Conservation (phyloP, 1,139 yeast species). For the Debaryomyces robertsiae region DNA sequence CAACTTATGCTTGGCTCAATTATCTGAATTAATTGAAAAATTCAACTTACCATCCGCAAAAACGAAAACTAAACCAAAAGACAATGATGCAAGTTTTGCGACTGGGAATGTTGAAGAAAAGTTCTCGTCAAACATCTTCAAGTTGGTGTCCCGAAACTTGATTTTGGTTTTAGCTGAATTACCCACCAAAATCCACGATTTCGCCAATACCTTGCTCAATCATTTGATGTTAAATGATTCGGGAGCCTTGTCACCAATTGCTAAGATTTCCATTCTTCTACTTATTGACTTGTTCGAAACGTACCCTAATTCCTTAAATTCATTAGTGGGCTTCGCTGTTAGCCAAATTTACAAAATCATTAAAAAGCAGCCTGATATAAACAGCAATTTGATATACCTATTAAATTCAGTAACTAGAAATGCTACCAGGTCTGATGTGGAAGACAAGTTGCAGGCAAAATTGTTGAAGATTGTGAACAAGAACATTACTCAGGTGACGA, state of each 20-base stretch:
- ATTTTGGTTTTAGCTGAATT: slow-evolving; percentile 31
- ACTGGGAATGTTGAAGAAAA: slow-evolving; percentile 9
- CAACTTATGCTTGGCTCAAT: slow-evolving; percentile 20
- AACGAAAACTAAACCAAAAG: slow-evolving; percentile 18
- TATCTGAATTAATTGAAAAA: slow-evolving; percentile 23
- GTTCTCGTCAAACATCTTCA: slow-evolving; percentile 29
- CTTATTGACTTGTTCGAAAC: slow-evolving; percentile 43
- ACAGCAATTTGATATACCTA: slow-evolving; percentile 34
- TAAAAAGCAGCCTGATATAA: slow-evolving; percentile 36
- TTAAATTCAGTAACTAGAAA: slow-evolving; percentile 38
- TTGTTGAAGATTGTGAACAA: slow-evolving; percentile 37
- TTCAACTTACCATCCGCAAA: slow-evolving; percentile 15
- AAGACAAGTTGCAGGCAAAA: slow-evolving; percentile 44
- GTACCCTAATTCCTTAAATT: slow-evolving; percentile 41
- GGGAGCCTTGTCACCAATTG: slow-evolving; percentile 22
- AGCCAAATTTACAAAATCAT: slow-evolving; percentile 42
- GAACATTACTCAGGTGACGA: slow-evolving; percentile 22
- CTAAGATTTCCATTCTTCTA: slow-evolving; percentile 32
- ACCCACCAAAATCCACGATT: slow-evolving; percentile 43
- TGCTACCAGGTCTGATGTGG: slow-evolving; percentile 43
- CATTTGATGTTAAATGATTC: slow-evolving; percentile 25
- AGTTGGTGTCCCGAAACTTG: slow-evolving; percentile 34
- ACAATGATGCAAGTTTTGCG: slow-evolving; percentile 10
- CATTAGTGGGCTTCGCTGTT: slow-evolving; percentile 39
- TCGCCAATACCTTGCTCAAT: slow-evolving; percentile 40